Conservation (phyloP, 1,284 basidiomycete genomes). For the Marasmius oreades region DNA sequence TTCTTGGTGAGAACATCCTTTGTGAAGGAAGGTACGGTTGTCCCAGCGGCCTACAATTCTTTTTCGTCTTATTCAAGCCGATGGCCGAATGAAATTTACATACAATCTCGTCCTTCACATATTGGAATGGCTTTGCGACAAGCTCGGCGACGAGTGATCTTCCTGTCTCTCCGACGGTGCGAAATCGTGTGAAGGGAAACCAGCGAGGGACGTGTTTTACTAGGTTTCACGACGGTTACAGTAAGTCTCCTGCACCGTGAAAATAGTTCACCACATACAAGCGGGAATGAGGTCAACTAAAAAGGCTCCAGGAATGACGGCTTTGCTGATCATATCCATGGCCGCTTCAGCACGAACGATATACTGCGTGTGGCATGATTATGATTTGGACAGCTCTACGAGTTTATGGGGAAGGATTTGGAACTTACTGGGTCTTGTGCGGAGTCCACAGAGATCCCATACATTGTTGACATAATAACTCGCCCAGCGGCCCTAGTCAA, state of each 20-base stretch:
- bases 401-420: slow-evolving; percentile 5
- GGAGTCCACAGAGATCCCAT: slow-evolving; percentile 18
- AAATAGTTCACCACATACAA: slow-evolving; percentile 15
- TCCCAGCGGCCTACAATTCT: too few relatives aligned
- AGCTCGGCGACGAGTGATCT: slow-evolving; percentile 1
- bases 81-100: too few relatives aligned
- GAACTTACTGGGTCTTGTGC: slow-evolving; percentile 16
- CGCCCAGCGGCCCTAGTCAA: slow-evolving; percentile 14
- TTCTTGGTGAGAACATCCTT: too few relatives aligned
- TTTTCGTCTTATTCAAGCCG: too few relatives aligned
- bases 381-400: not conserved
- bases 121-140: slow-evolving; percentile 4
- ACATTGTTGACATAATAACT: slow-evolving; percentile 23
- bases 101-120: too few relatives aligned
- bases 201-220: slow-evolving; percentile 14
- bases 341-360: slow-evolving; percentile 21
- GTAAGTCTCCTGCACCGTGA: not conserved
- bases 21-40: too few relatives aligned
- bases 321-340: slow-evolving; percentile 19
- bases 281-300: slow-evolving; percentile 22
- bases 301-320: slow-evolving; percentile 23
- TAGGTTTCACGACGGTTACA: not conserved
- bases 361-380: too few relatives aligned
- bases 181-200: slow-evolving; percentile 6
- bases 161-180: not conserved